Evolutionary conservation across 768 basidiomycete species (phyloP).

Genomic region (Wakefieldia striispora): DNA sequence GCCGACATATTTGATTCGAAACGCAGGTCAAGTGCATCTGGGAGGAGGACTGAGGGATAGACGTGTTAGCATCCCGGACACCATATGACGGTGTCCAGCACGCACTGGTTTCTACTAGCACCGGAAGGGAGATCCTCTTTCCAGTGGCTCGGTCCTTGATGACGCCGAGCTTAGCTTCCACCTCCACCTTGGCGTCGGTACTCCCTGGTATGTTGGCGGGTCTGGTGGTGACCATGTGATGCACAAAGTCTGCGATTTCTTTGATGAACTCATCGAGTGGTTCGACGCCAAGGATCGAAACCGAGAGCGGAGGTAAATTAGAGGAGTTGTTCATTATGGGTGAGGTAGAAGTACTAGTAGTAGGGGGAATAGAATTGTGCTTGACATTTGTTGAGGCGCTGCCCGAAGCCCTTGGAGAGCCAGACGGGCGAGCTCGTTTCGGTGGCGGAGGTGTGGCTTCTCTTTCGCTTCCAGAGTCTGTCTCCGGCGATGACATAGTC

Average conservation of each 20-base stretch:
- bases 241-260: slow-evolving; percentile 87
- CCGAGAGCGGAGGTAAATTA: slow-evolving; percentile 60
- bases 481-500: slow-evolving; percentile 28
- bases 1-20: slow-evolving; percentile 94
- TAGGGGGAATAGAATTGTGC: slow-evolving; percentile 9
- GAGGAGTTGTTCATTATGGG: slow-evolving; percentile 27
- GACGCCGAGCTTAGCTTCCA: slow-evolving; percentile 88
- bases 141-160: slow-evolving; percentile 57
- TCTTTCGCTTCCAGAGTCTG: slow-evolving; percentile 29
- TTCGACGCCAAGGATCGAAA: slow-evolving; percentile 85
- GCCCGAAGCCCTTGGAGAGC: slow-evolving; percentile 24
- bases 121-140: slow-evolving; percentile 63
- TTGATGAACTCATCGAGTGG: slow-evolving; percentile 92
- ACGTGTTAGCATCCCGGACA: slow-evolving; percentile 3
- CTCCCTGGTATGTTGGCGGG: slow-evolving; percentile 51
- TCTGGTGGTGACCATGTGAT: slow-evolving; percentile 61
- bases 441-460: slow-evolving; percentile 29
- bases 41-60: slow-evolving; percentile 55
- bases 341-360: slow-evolving; percentile 7
- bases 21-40: slow-evolving; percentile 58
- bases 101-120: slow-evolving; percentile 83
- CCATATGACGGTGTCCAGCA: slow-evolving; percentile 14
- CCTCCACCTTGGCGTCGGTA: slow-evolving; percentile 58
- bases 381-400: slow-evolving; percentile 27
- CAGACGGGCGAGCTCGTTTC: slow-evolving; percentile 39